phyloP scores from a whole-genome alignment of 208 protist genomes.

The Trichomonas vaginalis region DNA sequence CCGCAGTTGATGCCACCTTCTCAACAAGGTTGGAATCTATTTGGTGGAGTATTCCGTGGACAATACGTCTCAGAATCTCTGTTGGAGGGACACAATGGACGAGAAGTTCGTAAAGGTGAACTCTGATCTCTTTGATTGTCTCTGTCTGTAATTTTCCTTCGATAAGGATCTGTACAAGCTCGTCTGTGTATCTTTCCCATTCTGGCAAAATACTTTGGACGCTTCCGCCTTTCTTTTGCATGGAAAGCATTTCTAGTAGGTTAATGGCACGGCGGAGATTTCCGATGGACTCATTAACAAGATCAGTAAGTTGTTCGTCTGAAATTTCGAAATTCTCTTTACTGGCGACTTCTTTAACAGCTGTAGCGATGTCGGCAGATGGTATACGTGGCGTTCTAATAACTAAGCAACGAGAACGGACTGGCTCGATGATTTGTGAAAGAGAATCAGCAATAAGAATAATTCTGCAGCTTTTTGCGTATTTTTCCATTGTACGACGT shows the following conservation, averaged over 20 bases:
- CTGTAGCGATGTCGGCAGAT: conserved; percentile 55
- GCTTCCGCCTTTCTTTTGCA: conserved; percentile 24
- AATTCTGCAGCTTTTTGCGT: conserved; percentile 80
- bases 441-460: conserved; percentile 55
- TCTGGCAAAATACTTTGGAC: conserved; percentile 55
- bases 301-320: conserved; percentile 39
- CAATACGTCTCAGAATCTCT: conserved; percentile 57
- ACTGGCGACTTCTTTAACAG: not conserved
- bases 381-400: conserved; percentile 79
- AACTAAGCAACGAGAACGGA: conserved; percentile 83
- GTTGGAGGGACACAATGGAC: conserved; percentile 88
- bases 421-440: conserved; percentile 69
- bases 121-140: conserved; percentile 63
- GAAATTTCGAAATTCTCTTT: conserved; percentile 40
- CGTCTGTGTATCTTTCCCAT: conserved; percentile 75
- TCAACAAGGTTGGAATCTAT: not conserved
- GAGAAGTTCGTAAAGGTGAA: conserved; percentile 89
- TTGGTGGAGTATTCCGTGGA: not conserved
- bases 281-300: conserved; percentile 49
- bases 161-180: conserved; percentile 68
- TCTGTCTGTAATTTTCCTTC: conserved; percentile 68
- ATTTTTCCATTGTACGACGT: conserved; percentile 98
- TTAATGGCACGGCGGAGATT: conserved; percentile 86
- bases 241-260: conserved; percentile 66
- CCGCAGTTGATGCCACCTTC: not conserved